Percentiles rank a stretch among this genome's conserved stretches.
Evolutionary conservation across 1,284 basidiomycete species (phyloP).

Genomic region (Peniophora sp.): DNA sequence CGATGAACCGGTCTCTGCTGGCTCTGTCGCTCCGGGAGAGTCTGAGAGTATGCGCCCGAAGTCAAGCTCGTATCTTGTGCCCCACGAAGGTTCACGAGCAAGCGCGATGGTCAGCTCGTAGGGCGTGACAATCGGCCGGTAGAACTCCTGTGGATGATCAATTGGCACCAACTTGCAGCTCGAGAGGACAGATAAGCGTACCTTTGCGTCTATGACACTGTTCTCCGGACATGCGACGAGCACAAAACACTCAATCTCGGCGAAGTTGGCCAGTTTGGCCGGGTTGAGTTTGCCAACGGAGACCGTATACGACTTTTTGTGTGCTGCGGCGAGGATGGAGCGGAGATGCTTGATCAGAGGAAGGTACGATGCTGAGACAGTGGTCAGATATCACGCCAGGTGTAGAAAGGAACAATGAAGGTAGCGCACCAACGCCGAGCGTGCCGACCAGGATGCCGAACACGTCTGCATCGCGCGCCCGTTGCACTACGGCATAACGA

Average conservation of each 20-base stretch:
- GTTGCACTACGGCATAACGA: slow-evolving; percentile 83
- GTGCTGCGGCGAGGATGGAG: slow-evolving; percentile 48
- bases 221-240: slow-evolving; percentile 94
- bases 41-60: slow-evolving; percentile 64
- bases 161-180: not conserved
- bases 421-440: slow-evolving; percentile 71
- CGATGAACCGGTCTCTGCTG: slow-evolving; percentile 1
- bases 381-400: not conserved
- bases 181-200: slow-evolving; percentile 17
- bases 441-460: slow-evolving; percentile 96
- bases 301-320: slow-evolving; percentile 91
- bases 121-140: slow-evolving; percentile 88
- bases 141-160: slow-evolving; percentile 67
- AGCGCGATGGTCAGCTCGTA: slow-evolving; percentile 88
- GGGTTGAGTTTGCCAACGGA: slow-evolving; percentile 95
- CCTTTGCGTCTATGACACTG: slow-evolving; percentile 81
- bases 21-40: slow-evolving; percentile 9
- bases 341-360: slow-evolving; percentile 77
- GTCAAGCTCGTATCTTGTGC: slow-evolving; percentile 75
- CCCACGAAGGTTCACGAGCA: slow-evolving; percentile 62
- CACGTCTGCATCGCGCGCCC: slow-evolving; percentile 87
- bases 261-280: slow-evolving; percentile 92
- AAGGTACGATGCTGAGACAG: slow-evolving; percentile 65
- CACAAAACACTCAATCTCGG: slow-evolving; percentile 95
- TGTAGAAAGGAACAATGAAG: not conserved